These are phyloP conservation scores for Paramecium sonneborni DNA, from an alignment of 73 alveolate species.

Conservation along the genomic window DNA sequence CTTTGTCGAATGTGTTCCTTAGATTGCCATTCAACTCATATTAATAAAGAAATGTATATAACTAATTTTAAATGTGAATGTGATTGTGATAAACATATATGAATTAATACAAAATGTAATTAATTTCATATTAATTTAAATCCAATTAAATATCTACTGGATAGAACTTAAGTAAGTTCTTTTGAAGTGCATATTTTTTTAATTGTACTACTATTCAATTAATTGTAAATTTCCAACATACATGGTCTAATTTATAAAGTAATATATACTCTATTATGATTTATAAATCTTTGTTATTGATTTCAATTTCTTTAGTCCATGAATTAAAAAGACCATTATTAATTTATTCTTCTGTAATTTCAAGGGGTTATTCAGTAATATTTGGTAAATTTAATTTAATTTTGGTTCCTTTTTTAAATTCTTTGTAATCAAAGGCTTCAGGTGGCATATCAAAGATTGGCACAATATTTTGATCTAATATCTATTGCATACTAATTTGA, in stretches of 20 bases:
- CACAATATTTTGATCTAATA: not conserved
- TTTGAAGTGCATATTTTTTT: not conserved
- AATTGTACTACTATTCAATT: not conserved
- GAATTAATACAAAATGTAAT: not conserved
- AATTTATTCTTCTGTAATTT: constrained; percentile 3
- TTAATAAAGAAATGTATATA: not conserved
- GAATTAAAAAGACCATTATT: not conserved
- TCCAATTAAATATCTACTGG: not conserved
- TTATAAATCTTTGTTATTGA: constrained; percentile 25
- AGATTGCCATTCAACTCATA: not conserved
- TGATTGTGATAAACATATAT: constrained; percentile 7
- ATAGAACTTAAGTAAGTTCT: not conserved
- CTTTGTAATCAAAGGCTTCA: not conserved
- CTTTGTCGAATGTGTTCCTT: not conserved
- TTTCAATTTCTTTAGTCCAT: not conserved
- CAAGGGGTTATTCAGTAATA: not conserved
- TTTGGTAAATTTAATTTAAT: not conserved
- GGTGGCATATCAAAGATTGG: not conserved
- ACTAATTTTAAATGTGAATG: constrained; percentile 7
- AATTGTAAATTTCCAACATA: not conserved
- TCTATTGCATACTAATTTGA: not conserved
- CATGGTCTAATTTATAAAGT: not conserved
- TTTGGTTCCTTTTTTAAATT: not conserved
- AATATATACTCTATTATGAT: not conserved
- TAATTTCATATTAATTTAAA: constrained; percentile 26